Evolutionary conservation across 495 filamentous ascomycete genomes (phyloP), one percentile per base, ranked within the genome.

Genomic region (Clohesyomyces aquaticus): DNA sequence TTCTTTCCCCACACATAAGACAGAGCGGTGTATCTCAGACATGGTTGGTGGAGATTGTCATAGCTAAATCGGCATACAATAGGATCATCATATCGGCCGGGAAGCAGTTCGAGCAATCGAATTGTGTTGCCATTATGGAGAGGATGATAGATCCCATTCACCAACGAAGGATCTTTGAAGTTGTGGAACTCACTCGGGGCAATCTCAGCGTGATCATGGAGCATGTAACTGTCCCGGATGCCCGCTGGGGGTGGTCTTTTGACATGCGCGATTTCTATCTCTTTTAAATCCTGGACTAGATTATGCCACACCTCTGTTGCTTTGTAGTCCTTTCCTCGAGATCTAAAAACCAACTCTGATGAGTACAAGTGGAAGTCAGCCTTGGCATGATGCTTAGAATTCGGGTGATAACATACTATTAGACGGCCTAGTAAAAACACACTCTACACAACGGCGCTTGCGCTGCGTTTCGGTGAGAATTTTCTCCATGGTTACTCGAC

Each of bases 1-100:
- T 21, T 45, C 9, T 48, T 21, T 26, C 46, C 57, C 59, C 59
- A 62, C 11, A 43, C 59, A 47, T 62, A 62, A 14, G 32, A 62
- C 10, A 62, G 21, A 21, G 59, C 59, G 23, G 43, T 35, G 27
- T 55, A 62, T 3, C 18, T 4, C 11, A 27, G 16, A 11, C 27
- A 22, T 18, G 46, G 11, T 4, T 29, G 21, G 3, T 18, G 42
- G 21, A 51, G 27, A 3, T 38, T 32, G 14, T n/a, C 25, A 19
- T 26, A 56, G 18, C 23, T 14, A 21, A 45, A 42, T 11, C 29
- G 41, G 27, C 47, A 51, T 2, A 11, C 27, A 1, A 60, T 38
- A 10, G 55, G 55, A 22, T 50, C 57, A 19, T 58, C 22, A 4
- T 28, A 28, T n/a, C 4, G 3, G 3, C 41, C 55, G 28, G 55